Percentiles rank a stretch among this genome's conserved stretches.
Conservation (phyloP, 148 eudicot species). For the Cornus kousa region DNA sequence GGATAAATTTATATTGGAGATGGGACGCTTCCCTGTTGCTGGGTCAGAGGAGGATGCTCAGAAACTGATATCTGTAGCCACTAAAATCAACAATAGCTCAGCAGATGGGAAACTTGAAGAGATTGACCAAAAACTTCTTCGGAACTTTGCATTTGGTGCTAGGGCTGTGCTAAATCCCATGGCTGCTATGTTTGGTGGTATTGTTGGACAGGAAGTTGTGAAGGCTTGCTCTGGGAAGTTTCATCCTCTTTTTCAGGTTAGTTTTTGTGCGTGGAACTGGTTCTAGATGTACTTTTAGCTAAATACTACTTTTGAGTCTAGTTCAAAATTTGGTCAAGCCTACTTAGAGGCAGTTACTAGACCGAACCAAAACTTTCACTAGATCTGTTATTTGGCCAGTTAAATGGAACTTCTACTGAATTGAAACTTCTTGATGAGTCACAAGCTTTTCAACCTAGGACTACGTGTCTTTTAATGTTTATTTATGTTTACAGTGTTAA, state of each 20-base stretch:
- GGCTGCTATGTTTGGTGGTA: slow-evolving; percentile 89
- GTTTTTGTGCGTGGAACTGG: neutral
- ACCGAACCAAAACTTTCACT: neutral
- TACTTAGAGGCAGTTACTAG: neutral
- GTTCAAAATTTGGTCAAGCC: neutral
- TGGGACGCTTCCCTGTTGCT: slow-evolving; percentile 64
- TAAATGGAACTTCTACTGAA: neutral
- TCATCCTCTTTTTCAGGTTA: slow-evolving; percentile 75
- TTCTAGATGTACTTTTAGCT: neutral
- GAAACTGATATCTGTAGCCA: slow-evolving; percentile 44
- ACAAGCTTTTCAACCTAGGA: neutral
- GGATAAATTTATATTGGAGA: slow-evolving; percentile 48
- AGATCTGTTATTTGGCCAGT: neutral
- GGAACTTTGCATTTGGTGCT: slow-evolving; percentile 67
- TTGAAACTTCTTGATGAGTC: neutral
- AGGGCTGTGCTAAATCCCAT: slow-evolving; percentile 70
- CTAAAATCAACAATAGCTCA: slow-evolving; percentile 38
- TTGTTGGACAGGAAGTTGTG: slow-evolving; percentile 82
- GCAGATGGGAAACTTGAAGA: slow-evolving; percentile 49
- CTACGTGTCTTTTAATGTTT: neutral
- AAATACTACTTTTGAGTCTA: neutral
- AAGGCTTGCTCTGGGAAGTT: slow-evolving; percentile 88
- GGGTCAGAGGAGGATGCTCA: slow-evolving; percentile 76
- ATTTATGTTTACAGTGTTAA: neutral
- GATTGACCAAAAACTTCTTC: slow-evolving; percentile 51